Evolutionary conservation across 2,329 filamentous ascomycete species (phyloP).

Genomic region (Paracorniculantispora psalliotae): DNA sequence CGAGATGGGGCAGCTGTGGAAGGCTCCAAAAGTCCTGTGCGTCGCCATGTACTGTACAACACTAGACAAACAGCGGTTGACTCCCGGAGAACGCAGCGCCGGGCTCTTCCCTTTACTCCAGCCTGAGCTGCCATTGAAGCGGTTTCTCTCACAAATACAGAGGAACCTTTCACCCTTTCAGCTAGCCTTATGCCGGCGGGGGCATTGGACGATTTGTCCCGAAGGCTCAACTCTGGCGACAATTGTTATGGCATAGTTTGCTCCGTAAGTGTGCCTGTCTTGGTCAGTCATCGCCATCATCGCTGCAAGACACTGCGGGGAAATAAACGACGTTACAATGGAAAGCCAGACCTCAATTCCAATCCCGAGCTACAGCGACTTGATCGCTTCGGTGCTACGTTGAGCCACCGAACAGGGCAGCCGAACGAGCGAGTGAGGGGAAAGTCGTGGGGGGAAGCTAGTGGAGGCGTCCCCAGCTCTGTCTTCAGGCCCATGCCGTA

Average conservation of each 20-base stretch:
- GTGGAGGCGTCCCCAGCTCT: slow-evolving; percentile 2
- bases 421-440: neutral
- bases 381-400: slow-evolving; percentile 1
- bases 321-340: slow-evolving; percentile 11
- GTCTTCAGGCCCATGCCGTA: neutral
- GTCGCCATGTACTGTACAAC: neutral
- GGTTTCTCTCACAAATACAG: neutral
- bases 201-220: neutral
- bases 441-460: neutral
- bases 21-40: neutral
- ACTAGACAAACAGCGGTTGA: neutral
- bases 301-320: slow-evolving; percentile 1
- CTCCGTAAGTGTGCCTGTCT: neutral
- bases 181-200: neutral
- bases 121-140: neutral
- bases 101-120: neutral
- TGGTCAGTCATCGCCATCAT: neutral
- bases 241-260: neutral
- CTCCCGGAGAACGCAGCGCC: neutral
- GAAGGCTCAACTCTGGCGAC: neutral
- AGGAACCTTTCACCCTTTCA: neutral
- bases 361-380: neutral
- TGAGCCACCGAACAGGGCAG: neutral
- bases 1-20: neutral
- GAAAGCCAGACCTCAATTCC: neutral